These are phyloP conservation scores for Cryptococcus depauperatus DNA, from an alignment of 1,284 basidiomycete genomes.

Conservation along the genomic window DNA sequence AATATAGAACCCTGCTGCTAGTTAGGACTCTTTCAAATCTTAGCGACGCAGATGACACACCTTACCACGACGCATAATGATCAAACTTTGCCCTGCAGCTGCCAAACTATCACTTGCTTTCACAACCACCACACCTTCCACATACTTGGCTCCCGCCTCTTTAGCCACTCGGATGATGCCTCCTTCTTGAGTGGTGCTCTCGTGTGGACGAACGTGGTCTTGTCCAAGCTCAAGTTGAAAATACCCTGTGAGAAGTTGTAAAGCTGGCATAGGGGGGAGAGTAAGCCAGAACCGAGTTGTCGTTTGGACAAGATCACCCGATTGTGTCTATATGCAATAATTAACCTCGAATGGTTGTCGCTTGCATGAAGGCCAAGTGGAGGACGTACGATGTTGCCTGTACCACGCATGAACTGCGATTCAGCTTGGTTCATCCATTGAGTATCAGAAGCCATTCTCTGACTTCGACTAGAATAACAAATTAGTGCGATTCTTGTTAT, in stretches of 20 bases:
- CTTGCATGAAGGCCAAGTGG: not conserved
- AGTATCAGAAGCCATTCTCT: constrained; percentile 26
- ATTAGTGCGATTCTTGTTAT: not conserved
- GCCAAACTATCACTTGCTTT: constrained; percentile 28
- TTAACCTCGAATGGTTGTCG: too few species aligned
- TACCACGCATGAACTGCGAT: constrained; percentile 42
- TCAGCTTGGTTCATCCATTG: constrained; percentile 38
- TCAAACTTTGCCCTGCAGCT: constrained; percentile 26
- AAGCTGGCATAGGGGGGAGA: constrained; percentile 21
- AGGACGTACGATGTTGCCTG: constrained; percentile 39
- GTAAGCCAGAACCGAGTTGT: constrained; percentile 43
- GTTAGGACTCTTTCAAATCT: not conserved
- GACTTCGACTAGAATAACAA: constrained; percentile 22
- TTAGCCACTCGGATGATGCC: constrained; percentile 26
- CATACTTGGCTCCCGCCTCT: constrained; percentile 29
- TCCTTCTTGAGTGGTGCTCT: not conserved
- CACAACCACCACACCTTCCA: constrained; percentile 31
- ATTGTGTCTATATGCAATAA: constrained; percentile 28
- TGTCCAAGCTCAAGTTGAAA: constrained; percentile 21
- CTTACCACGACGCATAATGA: constrained; percentile 35
- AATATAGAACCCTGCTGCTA: constrained; percentile 35
- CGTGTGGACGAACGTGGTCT: constrained; percentile 14
- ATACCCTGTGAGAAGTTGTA: constrained; percentile 23
- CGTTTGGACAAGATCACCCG: constrained; percentile 32
- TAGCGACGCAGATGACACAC: constrained; percentile 12